Base-by-base conservation (phyloP, 2,329 filamentous ascomycete genomes). In the Neonectria magnoliae region DNA sequence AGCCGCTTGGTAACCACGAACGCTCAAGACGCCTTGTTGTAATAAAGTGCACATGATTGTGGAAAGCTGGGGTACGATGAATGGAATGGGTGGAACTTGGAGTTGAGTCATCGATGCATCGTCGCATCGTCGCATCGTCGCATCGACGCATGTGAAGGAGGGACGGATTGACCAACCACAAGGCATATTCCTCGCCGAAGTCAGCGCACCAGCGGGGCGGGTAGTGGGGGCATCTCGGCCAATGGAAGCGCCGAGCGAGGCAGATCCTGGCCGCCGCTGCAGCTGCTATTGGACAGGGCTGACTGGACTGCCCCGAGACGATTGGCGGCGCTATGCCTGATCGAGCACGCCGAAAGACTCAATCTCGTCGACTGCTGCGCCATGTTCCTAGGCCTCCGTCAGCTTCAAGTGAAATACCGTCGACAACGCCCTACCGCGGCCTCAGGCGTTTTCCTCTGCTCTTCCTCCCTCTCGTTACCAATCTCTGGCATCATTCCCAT, bases 291-390 rank as follows among this genome's bases (percentile, higher is more conserved):
- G 77, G 80, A 14, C 36, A 2, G 0, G 5, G 2, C 1, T 5
- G n/a, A 48, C 41, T 20, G 51, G 18, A 45, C 47, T 50, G 62
- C 61, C 62, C 62, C 60, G 29, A 13, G 4, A 54, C 51, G 62
- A 60, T 61, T 62, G 60, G 29, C 14, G 5, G 54, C 76, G 73
- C 80, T 79, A 80, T 66, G 41, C 80, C 80, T 64, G 59, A 73
- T 79, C 71, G 72, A 80, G 79, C 80, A 81, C 80, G 80, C 80
- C 80, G 80, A 82, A 81, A 74, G 79, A 80, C 77, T 80, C 78
- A 78, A 76, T 72, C 69, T 73, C 58, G 69, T 68, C 67, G 66
- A 70, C 69, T 71, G 74, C 77, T 76, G 73, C 73, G 77, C 75
- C 75, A 71, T 76, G 71, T 65, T 67, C 59, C 68, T 62, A 42